Base-by-base conservation (phyloP, 1,139 yeast species). In the Candida glucosophila region DNA sequence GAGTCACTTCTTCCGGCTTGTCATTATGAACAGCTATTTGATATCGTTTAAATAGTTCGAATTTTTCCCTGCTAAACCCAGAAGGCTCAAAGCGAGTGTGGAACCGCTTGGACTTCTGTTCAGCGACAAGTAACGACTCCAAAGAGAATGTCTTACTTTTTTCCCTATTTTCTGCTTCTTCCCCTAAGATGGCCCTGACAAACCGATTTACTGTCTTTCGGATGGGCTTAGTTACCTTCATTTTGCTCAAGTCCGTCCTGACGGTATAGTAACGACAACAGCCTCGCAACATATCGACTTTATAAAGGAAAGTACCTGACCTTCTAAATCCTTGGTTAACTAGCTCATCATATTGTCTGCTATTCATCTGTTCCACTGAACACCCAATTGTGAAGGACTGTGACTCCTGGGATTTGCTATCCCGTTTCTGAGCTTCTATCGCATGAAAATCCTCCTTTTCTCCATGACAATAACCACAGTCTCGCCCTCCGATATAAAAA, bases 231-330 rank as follows among this genome's bases (percentile, higher is more conserved):
- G 62, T 53, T 8, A 78, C 49, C 25, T 60, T 57, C 36, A 75
- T 62, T 20, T 49, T 42, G 0, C 43, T 43, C 18, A 67, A 51
- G 20, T 58, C 62, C 1, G 94, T 75, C 27, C 96, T 52, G 15
- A 86, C 82, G 0, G 95, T 80, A 44, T 74, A 83, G 45, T 76
- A 65, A n/a, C 90, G 66, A 43, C 97, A 88, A 44, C 97, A 88
- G 21, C 73, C 72, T 18, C 85, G 50, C 17, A 78, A 46, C 34
- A 74, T 51, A 47, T 88, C 95, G 0, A 82, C 76, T 42, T 77
- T 79, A 45, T 86, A 86, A 5, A 83, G 40, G 37, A 73, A 81
- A 2, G 49, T 45, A 0, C 96, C 96, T 17, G 92, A 78, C 27
- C 97, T 55, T 46, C 95, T 70, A 45, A 70, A 85, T 2, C 94